Conservation (phyloP, 305 asterid genomes). For the Rubia tinctorum region DNA sequence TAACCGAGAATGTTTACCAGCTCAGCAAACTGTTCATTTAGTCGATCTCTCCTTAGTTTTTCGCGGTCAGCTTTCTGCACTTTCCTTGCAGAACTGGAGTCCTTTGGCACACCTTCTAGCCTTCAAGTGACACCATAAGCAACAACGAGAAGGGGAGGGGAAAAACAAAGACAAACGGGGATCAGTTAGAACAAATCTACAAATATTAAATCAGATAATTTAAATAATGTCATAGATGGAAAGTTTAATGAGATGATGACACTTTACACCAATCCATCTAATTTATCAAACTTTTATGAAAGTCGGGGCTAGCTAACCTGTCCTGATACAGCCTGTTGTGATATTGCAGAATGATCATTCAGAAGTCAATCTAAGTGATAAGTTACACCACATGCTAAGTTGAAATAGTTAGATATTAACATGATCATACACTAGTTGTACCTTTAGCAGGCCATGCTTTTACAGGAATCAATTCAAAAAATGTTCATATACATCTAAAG, state of each 20-base stretch:
- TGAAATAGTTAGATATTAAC: neutral
- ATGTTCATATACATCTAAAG: too few species aligned
- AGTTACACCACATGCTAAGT: neutral
- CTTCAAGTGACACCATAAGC: slow-evolving; percentile 28
- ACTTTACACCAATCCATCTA: neutral
- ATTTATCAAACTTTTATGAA: neutral
- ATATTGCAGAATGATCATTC: neutral
- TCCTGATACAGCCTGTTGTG: neutral
- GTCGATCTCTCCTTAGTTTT: slow-evolving; percentile 94
- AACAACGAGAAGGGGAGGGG: slow-evolving; percentile 7
- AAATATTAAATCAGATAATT: neutral
- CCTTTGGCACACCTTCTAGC: slow-evolving; percentile 64
- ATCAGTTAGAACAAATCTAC: neutral
- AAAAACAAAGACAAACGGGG: neutral
- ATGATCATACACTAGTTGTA: too few species aligned
- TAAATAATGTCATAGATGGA: neutral
- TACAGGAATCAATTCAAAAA: neutral
- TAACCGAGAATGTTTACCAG: slow-evolving; percentile 88
- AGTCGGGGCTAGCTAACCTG: neutral
- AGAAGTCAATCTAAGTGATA: neutral
- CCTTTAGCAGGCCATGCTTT: neutral
- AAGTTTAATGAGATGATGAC: neutral
- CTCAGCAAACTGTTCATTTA: slow-evolving; percentile 86
- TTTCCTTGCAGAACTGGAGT: slow-evolving; percentile 67
- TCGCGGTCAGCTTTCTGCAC: slow-evolving; percentile 97